A percentile compares a stretch with the other conserved stretches of the same genome.
phyloP scores from a whole-genome alignment of 306 rosid species.

The Quercus ilex region DNA sequence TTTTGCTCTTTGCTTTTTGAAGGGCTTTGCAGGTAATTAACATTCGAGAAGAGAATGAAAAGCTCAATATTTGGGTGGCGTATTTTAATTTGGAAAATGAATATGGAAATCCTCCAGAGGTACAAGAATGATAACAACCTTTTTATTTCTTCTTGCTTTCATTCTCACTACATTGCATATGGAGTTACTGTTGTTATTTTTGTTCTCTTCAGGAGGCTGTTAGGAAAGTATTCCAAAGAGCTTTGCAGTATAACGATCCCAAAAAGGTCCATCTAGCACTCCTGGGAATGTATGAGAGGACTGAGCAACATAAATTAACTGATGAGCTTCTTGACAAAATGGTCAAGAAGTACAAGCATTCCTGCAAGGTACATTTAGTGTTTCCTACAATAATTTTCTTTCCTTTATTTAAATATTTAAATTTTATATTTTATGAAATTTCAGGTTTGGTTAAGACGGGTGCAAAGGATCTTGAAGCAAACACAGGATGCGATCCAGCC shows the following conservation, averaged over 20 bases:
- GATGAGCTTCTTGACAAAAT: slow-evolving; percentile 73
- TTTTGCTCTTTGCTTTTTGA: slow-evolving; percentile 4
- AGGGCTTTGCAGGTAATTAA: slow-evolving; percentile 92
- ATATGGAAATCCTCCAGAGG: slow-evolving; percentile 87
- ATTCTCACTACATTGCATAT: background rate
- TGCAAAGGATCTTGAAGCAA: slow-evolving; percentile 54
- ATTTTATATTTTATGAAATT: slow-evolving; percentile 17
- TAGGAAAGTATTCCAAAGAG: slow-evolving; percentile 71
- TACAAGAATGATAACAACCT: slow-evolving; percentile 13
- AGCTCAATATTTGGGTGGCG: slow-evolving; percentile 89
- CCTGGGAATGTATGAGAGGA: slow-evolving; percentile 83
- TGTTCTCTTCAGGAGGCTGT: slow-evolving; percentile 66
- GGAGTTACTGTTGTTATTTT: slow-evolving; percentile 14
- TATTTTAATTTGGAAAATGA: slow-evolving; percentile 86
- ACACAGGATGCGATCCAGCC: slow-evolving; percentile 58
- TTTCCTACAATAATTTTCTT: background rate
- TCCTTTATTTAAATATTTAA: background rate
- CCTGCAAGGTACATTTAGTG: slow-evolving; percentile 69
- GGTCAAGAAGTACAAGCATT: slow-evolving; percentile 83
- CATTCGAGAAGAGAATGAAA: slow-evolving; percentile 85
- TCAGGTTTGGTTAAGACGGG: slow-evolving; percentile 85
- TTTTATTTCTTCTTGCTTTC: slow-evolving; percentile 6
- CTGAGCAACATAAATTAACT: slow-evolving; percentile 65
- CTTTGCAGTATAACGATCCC: slow-evolving; percentile 74
- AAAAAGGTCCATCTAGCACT: slow-evolving; percentile 76